phyloP scores from a whole-genome alignment of 1,139 yeast species.

The Hansenula sp. region DNA sequence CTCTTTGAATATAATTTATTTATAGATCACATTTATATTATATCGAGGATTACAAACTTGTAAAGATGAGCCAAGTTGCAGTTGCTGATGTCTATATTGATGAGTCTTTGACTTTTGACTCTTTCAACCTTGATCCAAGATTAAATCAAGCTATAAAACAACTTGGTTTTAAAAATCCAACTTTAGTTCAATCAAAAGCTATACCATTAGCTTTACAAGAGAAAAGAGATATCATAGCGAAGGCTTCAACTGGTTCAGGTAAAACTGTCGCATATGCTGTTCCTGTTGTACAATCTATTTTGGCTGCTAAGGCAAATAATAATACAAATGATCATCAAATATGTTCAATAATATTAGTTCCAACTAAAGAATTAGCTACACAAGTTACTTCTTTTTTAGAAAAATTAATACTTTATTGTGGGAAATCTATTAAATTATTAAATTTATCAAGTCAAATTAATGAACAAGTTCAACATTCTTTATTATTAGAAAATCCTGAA shows the following conservation, averaged over 20 bases:
- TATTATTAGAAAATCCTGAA: slow-evolving; percentile 72
- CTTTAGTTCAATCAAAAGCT: slow-evolving; percentile 86
- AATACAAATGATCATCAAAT: slow-evolving; percentile 25
- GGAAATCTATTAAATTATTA: slow-evolving; percentile 58
- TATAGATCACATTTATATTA: no score
- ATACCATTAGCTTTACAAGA: slow-evolving; percentile 88
- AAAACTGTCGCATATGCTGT: slow-evolving; percentile 82
- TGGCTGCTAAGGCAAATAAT: slow-evolving; percentile 32
- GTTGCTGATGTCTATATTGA: slow-evolving; percentile 67
- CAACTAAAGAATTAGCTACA: slow-evolving; percentile 79
- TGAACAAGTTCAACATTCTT: slow-evolving; percentile 67
- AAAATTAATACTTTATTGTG: slow-evolving; percentile 66
- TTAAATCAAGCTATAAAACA: slow-evolving; percentile 79
- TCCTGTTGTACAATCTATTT: slow-evolving; percentile 69
- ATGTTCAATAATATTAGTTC: slow-evolving; percentile 63
- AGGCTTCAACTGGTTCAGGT: slow-evolving; percentile 90
- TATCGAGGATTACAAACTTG: no score
- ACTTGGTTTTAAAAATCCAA: slow-evolving; percentile 80
- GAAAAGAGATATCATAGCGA: slow-evolving; percentile 80
- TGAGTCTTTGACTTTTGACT: slow-evolving; percentile 65
- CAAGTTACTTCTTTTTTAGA: slow-evolving; percentile 75
- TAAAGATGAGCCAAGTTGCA: slow-evolving; percentile 26
- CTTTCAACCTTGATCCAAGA: slow-evolving; percentile 74
- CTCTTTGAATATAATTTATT: not conserved
- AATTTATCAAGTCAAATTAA: slow-evolving; percentile 73